Conservation (phyloP, 768 basidiomycete genomes). For the Cubamyces sp. region DNA sequence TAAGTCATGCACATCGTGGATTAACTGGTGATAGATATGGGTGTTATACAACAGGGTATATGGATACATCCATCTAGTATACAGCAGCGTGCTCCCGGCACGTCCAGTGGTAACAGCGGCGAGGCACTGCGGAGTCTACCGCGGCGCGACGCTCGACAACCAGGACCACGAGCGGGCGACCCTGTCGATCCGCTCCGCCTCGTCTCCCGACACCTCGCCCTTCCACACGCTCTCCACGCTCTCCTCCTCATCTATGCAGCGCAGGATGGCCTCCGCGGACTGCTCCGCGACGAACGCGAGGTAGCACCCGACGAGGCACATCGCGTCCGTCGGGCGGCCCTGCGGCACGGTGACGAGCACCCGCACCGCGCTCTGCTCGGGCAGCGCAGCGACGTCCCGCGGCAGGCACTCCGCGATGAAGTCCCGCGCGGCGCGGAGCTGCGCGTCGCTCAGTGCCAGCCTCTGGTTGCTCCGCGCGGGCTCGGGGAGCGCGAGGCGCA, state of each 20-base stretch:
- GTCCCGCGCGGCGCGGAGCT: constrained; percentile 47
- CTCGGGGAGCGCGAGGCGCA: constrained; percentile 28
- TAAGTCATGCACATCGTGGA: too few species aligned
- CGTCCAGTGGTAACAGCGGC: neutral
- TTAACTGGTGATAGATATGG: neutral
- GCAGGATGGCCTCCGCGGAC: constrained; percentile 29
- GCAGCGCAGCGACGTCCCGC: neutral
- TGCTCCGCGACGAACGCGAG: constrained; percentile 34
- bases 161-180: constrained; percentile 33
- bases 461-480: constrained; percentile 2
- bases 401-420: constrained; percentile 48
- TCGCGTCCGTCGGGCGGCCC: constrained; percentile 36
- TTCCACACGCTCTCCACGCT: constrained; percentile 35
- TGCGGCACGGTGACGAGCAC: constrained; percentile 36
- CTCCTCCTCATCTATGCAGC: constrained; percentile 32
- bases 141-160: constrained; percentile 20
- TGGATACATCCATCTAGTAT: constrained; percentile 16
- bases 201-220: constrained; percentile 35
- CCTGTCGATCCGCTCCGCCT: constrained; percentile 31
- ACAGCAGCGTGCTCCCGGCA: constrained; percentile 3
- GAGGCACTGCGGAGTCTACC: neutral
- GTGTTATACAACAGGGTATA: constrained; percentile 2
- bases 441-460: constrained; percentile 36
- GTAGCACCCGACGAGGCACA: constrained; percentile 35
- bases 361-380: constrained; percentile 23